Percentiles rank a stretch among this genome's conserved stretches.
Conservation (phyloP, 2,329 filamentous ascomycete species). For the Didymella lethalis region DNA sequence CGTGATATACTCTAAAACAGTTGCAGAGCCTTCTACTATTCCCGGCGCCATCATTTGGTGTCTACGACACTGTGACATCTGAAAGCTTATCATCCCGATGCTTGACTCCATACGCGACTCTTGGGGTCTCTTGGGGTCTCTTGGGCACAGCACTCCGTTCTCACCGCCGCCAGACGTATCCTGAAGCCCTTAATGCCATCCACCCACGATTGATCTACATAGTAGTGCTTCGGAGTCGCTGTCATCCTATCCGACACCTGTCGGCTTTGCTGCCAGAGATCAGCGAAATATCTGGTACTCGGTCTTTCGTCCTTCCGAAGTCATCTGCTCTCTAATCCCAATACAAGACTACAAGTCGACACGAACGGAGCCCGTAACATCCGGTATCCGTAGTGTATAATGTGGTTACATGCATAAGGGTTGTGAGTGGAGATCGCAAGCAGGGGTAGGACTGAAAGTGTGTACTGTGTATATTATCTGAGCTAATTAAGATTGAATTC, state of each 20-base stretch:
- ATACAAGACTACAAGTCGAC: not conserved
- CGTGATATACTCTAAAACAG: not conserved
- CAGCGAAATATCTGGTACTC: not conserved
- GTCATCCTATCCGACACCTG: not conserved
- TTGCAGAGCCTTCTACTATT: not conserved
- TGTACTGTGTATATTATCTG: too few relatives aligned
- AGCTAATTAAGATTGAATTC: too few relatives aligned
- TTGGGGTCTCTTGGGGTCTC: not conserved
- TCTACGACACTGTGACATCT: too few relatives aligned
- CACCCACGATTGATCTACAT: too few relatives aligned
- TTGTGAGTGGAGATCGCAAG: not conserved
- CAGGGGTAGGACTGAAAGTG: not conserved
- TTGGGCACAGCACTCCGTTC: not conserved
- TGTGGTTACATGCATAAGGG: too few relatives aligned
- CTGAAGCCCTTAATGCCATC: not conserved
- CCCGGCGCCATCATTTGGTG: not conserved
- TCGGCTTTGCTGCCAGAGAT: not conserved
- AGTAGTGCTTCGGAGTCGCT: too few relatives aligned
- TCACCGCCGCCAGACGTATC: not conserved
- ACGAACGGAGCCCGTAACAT: not conserved
- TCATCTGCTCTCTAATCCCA: not conserved
- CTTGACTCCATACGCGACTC: too few relatives aligned
- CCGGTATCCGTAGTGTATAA: not conserved
- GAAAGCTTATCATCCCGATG: not conserved
- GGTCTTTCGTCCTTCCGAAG: not conserved